phyloP scores from a whole-genome alignment of 176 grass and related monocot genomes.

The barley (Hordeum vulgare) region DNA sequence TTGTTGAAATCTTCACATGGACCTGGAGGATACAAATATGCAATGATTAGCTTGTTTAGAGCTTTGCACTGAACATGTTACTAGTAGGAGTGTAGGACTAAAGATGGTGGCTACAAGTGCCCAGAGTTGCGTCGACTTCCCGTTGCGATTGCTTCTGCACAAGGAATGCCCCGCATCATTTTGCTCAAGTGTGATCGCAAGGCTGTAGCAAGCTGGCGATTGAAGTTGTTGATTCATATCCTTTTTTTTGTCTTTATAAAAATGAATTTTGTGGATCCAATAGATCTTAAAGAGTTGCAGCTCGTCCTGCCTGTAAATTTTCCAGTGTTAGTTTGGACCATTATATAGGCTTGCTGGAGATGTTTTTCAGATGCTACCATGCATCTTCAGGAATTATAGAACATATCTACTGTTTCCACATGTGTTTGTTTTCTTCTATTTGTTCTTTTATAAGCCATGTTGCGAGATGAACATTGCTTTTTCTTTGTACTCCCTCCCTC shows the following conservation, averaged over 20 bases:
- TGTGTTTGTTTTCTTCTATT: neutral
- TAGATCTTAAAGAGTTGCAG: neutral
- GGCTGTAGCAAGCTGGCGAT: neutral
- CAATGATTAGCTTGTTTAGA: neutral
- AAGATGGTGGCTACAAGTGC: neutral
- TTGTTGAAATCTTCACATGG: neutral
- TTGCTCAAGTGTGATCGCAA: neutral
- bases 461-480: no score
- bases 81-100: neutral
- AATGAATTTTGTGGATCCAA: neutral
- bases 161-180: neutral
- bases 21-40: neutral
- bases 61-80: neutral
- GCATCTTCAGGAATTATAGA: neutral
- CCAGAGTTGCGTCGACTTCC: neutral
- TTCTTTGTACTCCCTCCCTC: no score
- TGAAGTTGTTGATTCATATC: neutral
- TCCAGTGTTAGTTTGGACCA: neutral
- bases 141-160: neutral
- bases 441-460: neutral
- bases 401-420: neutral
- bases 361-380: neutral
- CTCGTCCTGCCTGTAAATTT: neutral
- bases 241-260: neutral
- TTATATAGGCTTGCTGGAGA: neutral